A percentile compares a stretch with the other conserved stretches of the same genome.
Evolutionary conservation across 2,329 filamentous ascomycete species (phyloP).

Genomic region (Hymenoscyphus infarciens): DNA sequence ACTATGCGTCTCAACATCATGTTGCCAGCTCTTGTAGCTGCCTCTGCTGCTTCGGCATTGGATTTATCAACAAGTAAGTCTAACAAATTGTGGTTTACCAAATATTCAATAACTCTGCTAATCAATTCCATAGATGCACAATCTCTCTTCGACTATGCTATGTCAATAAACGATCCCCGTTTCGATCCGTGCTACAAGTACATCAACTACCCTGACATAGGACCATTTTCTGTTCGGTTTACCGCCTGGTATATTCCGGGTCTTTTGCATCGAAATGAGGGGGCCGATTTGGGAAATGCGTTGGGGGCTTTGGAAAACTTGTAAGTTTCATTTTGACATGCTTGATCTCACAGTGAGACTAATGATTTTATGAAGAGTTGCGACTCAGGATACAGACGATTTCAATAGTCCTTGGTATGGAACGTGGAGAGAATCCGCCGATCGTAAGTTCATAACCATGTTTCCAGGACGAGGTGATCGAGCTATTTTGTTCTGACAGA

Average conservation of each 20-base stretch:
- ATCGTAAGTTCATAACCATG: constrained; percentile 22
- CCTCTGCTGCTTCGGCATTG: neutral
- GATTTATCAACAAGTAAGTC: neutral
- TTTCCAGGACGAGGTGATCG: neutral
- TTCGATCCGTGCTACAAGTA: constrained; percentile 43
- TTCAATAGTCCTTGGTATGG: constrained; percentile 42
- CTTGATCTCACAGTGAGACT: neutral
- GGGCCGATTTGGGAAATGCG: constrained; percentile 47
- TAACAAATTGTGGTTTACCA: neutral
- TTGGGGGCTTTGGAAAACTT: constrained; percentile 46
- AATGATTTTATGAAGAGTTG: constrained; percentile 36
- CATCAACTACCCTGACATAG: constrained; percentile 42
- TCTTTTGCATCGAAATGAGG: constrained; percentile 51
- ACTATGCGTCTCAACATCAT: neutral
- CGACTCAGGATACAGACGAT: constrained; percentile 37
- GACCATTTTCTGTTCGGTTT: constrained; percentile 42
- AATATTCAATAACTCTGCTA: neutral
- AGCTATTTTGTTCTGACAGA: constrained; percentile 20
- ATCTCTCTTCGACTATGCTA: constrained; percentile 40
- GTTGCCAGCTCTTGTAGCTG: neutral
- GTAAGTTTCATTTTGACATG: neutral
- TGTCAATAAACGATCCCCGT: constrained; percentile 39
- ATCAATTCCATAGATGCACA: constrained; percentile 33
- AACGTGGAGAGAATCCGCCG: constrained; percentile 41
- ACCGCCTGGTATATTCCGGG: constrained; percentile 57